phyloP scores from a whole-genome alignment of 345 rosid species.

The Fremontodendron californicum region DNA sequence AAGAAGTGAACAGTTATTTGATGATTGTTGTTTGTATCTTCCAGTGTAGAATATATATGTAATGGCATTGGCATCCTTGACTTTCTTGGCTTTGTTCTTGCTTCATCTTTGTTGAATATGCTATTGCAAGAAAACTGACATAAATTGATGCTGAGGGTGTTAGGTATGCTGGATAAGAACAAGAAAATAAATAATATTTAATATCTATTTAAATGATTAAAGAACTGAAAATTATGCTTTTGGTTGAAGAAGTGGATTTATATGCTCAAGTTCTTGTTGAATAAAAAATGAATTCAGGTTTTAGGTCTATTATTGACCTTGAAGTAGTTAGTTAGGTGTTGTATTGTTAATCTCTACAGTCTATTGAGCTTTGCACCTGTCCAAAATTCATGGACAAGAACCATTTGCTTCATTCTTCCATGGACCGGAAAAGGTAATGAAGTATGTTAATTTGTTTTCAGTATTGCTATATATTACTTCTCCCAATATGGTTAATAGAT shows the following conservation, averaged over 20 bases:
- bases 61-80: neutral
- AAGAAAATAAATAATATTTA: neutral
- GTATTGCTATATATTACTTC: neutral
- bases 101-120: neutral
- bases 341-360: neutral
- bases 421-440: neutral
- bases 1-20: conserved; percentile 29
- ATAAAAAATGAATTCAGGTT: neutral
- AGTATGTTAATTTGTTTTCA: neutral
- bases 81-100: neutral
- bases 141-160: neutral
- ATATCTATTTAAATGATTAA: neutral
- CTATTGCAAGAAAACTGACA: neutral
- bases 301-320: neutral
- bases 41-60: neutral
- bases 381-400: neutral
- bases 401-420: neutral
- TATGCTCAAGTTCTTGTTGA: neutral
- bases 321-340: neutral
- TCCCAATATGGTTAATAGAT: neutral
- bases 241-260: neutral
- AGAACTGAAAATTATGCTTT: neutral
- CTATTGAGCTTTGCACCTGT: neutral
- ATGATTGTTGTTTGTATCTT: neutral
- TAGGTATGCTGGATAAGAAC: neutral